Evolutionary conservation across 495 filamentous ascomycete genomes (phyloP).

Genomic region (Astrothelium macrocarpum): DNA sequence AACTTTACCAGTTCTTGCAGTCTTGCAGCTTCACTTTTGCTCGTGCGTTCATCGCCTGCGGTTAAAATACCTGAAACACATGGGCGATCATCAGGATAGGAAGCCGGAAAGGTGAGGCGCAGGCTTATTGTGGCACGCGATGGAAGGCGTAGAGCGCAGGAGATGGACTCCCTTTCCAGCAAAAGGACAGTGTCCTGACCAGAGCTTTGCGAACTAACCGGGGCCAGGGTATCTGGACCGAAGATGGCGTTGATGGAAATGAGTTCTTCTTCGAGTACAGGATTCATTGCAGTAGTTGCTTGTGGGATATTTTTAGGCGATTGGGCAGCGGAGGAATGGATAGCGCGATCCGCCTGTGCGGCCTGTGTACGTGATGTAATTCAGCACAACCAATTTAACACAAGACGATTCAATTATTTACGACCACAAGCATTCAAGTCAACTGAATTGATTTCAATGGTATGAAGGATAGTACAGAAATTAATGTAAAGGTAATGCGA

Average conservation of each 20-base stretch:
- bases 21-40: conserved; percentile 57
- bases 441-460: neutral
- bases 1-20: conserved; percentile 57
- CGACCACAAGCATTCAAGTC: neutral
- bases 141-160: conserved; percentile 37
- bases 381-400: too few species aligned
- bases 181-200: conserved; percentile 24
- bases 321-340: neutral
- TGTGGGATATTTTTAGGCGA: neutral
- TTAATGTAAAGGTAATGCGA: too few species aligned
- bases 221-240: conserved; percentile 53
- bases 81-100: conserved; percentile 66
- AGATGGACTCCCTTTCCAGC: conserved; percentile 42
- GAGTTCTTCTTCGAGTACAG: conserved; percentile 76
- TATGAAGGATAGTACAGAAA: too few species aligned
- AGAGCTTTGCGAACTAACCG: conserved; percentile 22
- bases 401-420: neutral
- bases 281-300: conserved; percentile 40
- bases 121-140: conserved; percentile 38
- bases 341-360: too few species aligned
- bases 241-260: conserved; percentile 93
- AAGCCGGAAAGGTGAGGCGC: conserved; percentile 47
- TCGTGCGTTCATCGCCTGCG: conserved; percentile 35
- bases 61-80: conserved; percentile 58
- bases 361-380: neutral